Percentiles rank a stretch among this genome's conserved stretches.
Conservation (phyloP, 148 eudicot species). For the Selenicereus undatus region DNA sequence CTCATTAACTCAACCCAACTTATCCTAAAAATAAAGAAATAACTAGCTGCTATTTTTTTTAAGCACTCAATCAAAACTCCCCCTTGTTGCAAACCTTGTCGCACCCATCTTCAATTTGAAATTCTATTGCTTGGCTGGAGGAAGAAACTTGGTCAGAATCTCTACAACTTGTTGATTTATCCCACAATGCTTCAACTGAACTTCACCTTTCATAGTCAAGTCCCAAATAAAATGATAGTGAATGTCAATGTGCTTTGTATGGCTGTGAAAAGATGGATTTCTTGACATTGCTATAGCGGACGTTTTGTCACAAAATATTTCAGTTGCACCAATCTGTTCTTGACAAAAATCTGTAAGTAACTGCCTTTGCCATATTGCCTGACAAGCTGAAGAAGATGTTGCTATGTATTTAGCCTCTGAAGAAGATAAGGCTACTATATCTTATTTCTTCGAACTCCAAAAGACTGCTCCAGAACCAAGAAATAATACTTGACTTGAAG, state of each 20-base stretch:
- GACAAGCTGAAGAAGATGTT: neutral
- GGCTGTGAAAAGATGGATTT: slow-evolving; percentile 9
- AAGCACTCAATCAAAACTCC: neutral
- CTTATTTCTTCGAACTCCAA: neutral
- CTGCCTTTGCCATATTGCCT: neutral
- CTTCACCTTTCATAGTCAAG: neutral
- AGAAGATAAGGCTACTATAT: neutral
- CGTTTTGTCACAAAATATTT: neutral
- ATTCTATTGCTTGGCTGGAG: neutral
- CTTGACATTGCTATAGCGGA: neutral
- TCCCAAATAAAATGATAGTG: neutral
- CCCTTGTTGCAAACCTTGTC: neutral
- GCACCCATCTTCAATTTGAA: neutral
- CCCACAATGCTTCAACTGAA: neutral
- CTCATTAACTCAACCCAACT: too few relatives aligned
- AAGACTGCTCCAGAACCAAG: neutral
- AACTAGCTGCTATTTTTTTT: too few relatives aligned
- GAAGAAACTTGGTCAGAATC: neutral
- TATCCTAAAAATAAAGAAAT: too few relatives aligned
- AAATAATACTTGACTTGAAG: neutral
- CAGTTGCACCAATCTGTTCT: slow-evolving; percentile 6
- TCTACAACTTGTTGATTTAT: neutral
- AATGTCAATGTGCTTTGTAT: neutral
- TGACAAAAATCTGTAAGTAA: neutral
- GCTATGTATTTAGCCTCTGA: slow-evolving; percentile 6